Base-by-base conservation (phyloP, 495 filamentous ascomycete genomes). In the Lepidopterella palustris region DNA sequence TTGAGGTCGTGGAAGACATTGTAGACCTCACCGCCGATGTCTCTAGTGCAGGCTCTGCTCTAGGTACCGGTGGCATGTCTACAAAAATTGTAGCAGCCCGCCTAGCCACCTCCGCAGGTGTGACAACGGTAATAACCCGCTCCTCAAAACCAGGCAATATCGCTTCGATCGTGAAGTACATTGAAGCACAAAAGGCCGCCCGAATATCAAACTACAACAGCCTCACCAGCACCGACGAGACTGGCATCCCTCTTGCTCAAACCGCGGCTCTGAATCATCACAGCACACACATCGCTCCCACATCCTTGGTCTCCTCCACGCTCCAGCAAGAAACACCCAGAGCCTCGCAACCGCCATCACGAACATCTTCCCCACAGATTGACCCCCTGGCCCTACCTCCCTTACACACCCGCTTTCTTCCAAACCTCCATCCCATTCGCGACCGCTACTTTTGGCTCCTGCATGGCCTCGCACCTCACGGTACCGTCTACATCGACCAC, bases 21-120 rank as follows among this genome's bases (percentile, higher is more conserved):
- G 77, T 80, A 0, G 79, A 82, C 20, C 78, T 98, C n/a, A 84
- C 87, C 63, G 93, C 89, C 5, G 93, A 98, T 72, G 90, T 96
- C 13, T 95, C 90, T 15, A 87, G 87, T 23, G 87, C 91, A 32
- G 93, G 93, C 9, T 96, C 90, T 4, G 79, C 84, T 13, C 74
- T 98, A 11, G 93, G 93, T 29, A 98, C 95, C n/a, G 93, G 93
- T 11, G 93, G 93, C 39, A 98, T 98, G 93, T 84, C 87, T 52
- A 98, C 93, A 50, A 98, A 98, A 73, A 95, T 98, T 63, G 89
- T 95, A 18, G 93, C 93, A 29, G 93, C 93, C 32, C 85, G 89
- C 49, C 85, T 97, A 24, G 93, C 92, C 50, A 97, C 90, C 32
- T 93, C 90, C 53, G 93, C 90, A 32, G 93, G 93, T 35, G 95